phyloP scores from a whole-genome alignment of 257 asterid genomes.

The Solanum lignicaule region DNA sequence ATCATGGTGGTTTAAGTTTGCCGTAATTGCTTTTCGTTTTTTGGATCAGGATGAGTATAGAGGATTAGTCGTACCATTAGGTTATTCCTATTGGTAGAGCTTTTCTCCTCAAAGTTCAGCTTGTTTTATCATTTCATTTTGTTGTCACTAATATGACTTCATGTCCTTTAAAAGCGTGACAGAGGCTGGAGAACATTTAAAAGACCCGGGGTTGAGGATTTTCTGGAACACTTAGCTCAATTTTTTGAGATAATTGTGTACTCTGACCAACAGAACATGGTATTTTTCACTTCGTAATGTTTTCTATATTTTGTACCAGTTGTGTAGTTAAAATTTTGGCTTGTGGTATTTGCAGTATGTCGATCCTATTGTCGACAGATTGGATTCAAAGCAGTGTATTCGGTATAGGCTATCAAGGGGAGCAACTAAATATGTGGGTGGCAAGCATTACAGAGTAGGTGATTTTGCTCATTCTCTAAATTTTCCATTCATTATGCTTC shows the following conservation, averaged over 20 bases:
- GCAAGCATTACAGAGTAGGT: constrained; percentile 82
- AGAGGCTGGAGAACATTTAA: constrained; percentile 96
- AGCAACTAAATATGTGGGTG: constrained; percentile 63
- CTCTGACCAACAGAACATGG: constrained; percentile 64
- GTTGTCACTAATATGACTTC: background rate
- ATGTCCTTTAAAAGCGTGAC: constrained; percentile 48
- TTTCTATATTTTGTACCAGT: background rate
- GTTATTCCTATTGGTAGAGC: background rate
- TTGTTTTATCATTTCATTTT: background rate
- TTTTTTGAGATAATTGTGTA: constrained; percentile 70
- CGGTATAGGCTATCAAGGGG: constrained; percentile 66
- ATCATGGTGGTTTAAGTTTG: background rate
- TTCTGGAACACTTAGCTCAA: constrained; percentile 76
- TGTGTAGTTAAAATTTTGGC: background rate
- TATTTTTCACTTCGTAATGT: background rate
- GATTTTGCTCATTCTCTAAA: background rate
- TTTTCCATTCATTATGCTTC: background rate
- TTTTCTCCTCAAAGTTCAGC: background rate
- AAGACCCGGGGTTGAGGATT: constrained; percentile 91
- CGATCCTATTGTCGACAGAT: constrained; percentile 61
- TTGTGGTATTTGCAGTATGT: constrained; percentile 54
- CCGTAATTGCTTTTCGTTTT: background rate
- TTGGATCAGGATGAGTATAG: background rate
- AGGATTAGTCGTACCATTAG: background rate
- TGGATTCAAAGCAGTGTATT: constrained; percentile 63